These are phyloP conservation scores for Limonium bicolor DNA, from an alignment of 148 eudicot genomes.

Conservation along the genomic window DNA sequence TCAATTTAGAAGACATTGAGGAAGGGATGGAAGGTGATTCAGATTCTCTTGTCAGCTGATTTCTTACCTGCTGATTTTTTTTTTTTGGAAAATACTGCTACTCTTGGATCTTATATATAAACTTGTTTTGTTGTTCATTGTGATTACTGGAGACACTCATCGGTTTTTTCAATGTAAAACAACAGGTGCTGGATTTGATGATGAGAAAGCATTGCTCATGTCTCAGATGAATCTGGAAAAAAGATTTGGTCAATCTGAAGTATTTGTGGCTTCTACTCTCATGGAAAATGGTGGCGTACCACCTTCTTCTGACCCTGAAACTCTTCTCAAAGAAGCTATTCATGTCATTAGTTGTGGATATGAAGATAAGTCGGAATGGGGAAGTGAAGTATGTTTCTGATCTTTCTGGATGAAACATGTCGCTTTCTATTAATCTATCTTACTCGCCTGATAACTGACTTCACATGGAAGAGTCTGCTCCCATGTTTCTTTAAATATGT, in stretches of 20 bases:
- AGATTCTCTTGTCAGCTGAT: too few relatives aligned
- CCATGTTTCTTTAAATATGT: too few relatives aligned
- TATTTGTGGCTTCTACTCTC: constrained; percentile 40
- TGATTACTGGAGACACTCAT: too few relatives aligned
- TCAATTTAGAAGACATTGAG: constrained; percentile 35
- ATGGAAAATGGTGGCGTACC: constrained; percentile 57
- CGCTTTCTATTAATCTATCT: too few relatives aligned
- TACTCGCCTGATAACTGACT: too few relatives aligned
- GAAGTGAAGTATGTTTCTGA: constrained; percentile 15
- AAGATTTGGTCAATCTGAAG: constrained; percentile 54
- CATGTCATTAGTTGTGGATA: constrained; percentile 58
- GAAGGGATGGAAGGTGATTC: constrained; percentile 35
- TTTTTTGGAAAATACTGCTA: too few relatives aligned
- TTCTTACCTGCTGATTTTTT: too few relatives aligned
- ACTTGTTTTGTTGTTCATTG: constrained; percentile 1
- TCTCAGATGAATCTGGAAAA: constrained; percentile 45
- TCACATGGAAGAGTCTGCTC: too few relatives aligned
- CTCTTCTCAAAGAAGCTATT: constrained; percentile 44
- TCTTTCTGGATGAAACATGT: background rate
- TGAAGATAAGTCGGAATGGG: constrained; percentile 57
- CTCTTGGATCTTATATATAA: too few relatives aligned
- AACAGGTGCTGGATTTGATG: constrained; percentile 37
- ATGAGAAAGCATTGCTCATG: constrained; percentile 40
- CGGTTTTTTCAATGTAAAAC: too few relatives aligned
- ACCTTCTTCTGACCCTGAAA: constrained; percentile 28